phyloP scores from a whole-genome alignment of 306 rosid species.

The Citrullus mucosospermus region DNA sequence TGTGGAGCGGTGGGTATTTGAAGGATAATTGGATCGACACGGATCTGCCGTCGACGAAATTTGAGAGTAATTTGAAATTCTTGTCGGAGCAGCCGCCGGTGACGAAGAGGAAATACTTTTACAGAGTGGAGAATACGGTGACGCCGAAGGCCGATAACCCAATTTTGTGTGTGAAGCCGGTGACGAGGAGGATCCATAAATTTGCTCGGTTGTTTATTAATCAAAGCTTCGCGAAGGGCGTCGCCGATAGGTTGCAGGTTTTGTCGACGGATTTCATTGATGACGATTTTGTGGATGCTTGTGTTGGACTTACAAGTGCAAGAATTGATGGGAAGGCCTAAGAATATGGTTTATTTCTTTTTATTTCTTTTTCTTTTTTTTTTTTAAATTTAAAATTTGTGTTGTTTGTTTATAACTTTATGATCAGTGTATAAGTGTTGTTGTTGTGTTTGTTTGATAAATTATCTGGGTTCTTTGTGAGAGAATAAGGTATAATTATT shows the following conservation, averaged over 20 bases:
- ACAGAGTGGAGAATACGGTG: slow-evolving; percentile 88
- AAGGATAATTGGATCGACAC: slow-evolving; percentile 78
- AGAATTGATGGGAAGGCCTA: slow-evolving; percentile 59
- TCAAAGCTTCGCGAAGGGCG: slow-evolving; percentile 35
- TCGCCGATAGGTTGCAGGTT: slow-evolving; percentile 50
- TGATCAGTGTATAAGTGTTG: neutral
- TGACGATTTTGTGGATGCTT: slow-evolving; percentile 73
- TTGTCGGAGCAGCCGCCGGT: slow-evolving; percentile 53
- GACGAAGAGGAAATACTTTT: slow-evolving; percentile 49
- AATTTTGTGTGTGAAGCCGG: slow-evolving; percentile 63
- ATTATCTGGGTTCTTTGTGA: too few relatives aligned
- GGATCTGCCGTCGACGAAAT: slow-evolving; percentile 78
- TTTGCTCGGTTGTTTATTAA: slow-evolving; percentile 59
- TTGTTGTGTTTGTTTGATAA: neutral
- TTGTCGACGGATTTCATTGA: slow-evolving; percentile 71
- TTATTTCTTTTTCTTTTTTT: too few relatives aligned
- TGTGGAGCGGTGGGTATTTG: slow-evolving; percentile 57
- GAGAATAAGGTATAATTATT: neutral
- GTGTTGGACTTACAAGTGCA: slow-evolving; percentile 59
- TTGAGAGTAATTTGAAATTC: slow-evolving; percentile 63
- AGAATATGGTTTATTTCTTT: neutral
- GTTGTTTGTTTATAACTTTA: too few relatives aligned
- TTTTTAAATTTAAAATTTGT: too few relatives aligned
- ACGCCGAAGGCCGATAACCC: slow-evolving; percentile 78
- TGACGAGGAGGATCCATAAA: slow-evolving; percentile 52